Percentiles rank a stretch among this genome's conserved stretches.
Conservation (phyloP, 2,329 filamentous ascomycete species). For the Trichoderma oligosporum region DNA sequence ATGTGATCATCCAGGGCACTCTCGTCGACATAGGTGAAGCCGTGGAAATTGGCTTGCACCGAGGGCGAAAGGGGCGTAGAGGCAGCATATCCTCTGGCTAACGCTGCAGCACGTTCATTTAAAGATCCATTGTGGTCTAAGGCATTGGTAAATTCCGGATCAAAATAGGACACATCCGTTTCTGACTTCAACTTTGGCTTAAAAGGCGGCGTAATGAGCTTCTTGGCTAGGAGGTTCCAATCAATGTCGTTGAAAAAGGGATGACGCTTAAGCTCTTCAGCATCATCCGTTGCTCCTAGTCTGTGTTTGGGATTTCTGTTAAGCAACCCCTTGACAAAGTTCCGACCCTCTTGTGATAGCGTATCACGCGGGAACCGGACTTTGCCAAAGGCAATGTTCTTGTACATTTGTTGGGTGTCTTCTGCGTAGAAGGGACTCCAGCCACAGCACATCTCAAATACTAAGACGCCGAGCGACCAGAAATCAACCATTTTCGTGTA, state of each 20-base stretch:
- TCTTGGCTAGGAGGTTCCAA: constrained; percentile 83
- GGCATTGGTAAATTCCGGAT: constrained; percentile 96
- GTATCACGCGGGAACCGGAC: constrained; percentile 95
- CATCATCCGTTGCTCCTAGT: constrained; percentile 84
- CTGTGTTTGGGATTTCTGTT: constrained; percentile 97
- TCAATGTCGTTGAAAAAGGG: constrained; percentile 93
- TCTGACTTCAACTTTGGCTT: constrained; percentile 96
- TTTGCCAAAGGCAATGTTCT: constrained; percentile 99
- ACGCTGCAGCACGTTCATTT: constrained; percentile 82
- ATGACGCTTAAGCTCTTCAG: constrained; percentile 89
- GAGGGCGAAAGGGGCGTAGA: constrained; percentile 92
- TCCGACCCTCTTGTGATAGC: constrained; percentile 87
- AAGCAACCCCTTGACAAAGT: constrained; percentile 95
- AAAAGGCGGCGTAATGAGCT: constrained; percentile 92
- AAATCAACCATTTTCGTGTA: constrained; percentile 99
- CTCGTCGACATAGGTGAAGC: constrained; percentile 98
- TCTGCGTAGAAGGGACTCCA: constrained; percentile 99
- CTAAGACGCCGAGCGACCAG: constrained; percentile 94
- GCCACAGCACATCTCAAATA: constrained; percentile 99
- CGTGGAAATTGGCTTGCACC: constrained; percentile 96
- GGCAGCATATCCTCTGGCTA: constrained; percentile 80
- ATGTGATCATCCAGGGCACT: constrained; percentile 88
- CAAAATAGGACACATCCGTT: constrained; percentile 96
- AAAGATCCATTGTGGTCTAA: constrained; percentile 81
- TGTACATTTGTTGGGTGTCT: constrained; percentile 99